Percentiles rank a stretch among this genome's conserved stretches.
These are phyloP conservation scores for Emergomyces pasteurianus DNA, from an alignment of 2,329 filamentous ascomycete genomes.

Conservation along the genomic window DNA sequence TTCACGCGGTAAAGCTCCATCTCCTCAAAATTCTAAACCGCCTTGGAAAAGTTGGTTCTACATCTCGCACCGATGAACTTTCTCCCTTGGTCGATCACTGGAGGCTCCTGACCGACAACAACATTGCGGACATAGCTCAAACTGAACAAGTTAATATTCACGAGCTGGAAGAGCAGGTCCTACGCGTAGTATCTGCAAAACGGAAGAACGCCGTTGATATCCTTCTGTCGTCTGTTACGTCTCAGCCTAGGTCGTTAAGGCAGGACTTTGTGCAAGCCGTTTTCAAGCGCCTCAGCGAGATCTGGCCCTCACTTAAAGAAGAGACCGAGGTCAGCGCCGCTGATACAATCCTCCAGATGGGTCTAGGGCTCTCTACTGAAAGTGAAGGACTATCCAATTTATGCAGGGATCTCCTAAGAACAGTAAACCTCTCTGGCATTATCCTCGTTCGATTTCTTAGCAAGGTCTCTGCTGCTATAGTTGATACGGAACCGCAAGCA, in stretches of 20 bases:
- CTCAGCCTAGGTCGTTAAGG: conserved; percentile 33
- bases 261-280: conserved; percentile 49
- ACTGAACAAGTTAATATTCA: conserved; percentile 36
- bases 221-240: conserved; percentile 40
- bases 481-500: conserved; percentile 58
- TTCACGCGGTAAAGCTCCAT: conserved; percentile 55
- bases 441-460: conserved; percentile 62
- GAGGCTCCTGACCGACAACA: conserved; percentile 43
- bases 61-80: conserved; percentile 60
- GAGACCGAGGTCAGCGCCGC: conserved; percentile 27
- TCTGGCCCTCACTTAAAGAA: conserved; percentile 49
- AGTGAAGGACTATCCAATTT: conserved; percentile 20
- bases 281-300: conserved; percentile 55
- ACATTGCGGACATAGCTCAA: conserved; percentile 40
- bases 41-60: conserved; percentile 59
- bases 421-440: conserved; percentile 59
- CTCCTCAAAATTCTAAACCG: conserved; percentile 62
- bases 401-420: conserved; percentile 56
- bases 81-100: conserved; percentile 63
- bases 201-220: conserved; percentile 47
- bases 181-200: conserved; percentile 42
- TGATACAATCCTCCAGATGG: conserved; percentile 31
- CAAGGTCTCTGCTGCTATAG: conserved; percentile 56
- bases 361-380: conserved; percentile 19
- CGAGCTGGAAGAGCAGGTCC: conserved; percentile 42